Conservation (phyloP, 495 filamentous ascomycete genomes). For the Podospora sp. region DNA sequence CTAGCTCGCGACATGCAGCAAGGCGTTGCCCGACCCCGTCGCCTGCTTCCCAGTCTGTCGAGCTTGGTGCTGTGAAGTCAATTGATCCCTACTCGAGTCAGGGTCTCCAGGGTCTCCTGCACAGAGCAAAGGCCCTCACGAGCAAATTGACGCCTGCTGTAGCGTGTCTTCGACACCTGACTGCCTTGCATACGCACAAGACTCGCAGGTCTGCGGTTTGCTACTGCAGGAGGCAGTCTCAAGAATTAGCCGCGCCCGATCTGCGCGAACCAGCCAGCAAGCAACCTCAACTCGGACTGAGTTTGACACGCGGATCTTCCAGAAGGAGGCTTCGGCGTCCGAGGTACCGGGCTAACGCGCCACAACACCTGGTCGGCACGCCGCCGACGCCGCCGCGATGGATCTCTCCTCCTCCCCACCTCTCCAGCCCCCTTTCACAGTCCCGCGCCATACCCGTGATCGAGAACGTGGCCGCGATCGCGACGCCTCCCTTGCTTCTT, state of each 20-base stretch:
- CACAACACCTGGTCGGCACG: conserved; percentile 26
- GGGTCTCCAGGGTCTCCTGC: background rate
- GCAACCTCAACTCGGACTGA: conserved; percentile 1
- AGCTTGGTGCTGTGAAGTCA: background rate
- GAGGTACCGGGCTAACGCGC: conserved; percentile 28
- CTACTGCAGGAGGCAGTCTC: conserved; percentile 31
- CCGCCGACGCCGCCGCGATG: conserved; percentile 33
- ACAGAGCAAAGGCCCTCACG: background rate
- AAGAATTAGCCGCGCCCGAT: conserved; percentile 30
- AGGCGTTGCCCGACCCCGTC: background rate
- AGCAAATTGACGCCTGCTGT: background rate
- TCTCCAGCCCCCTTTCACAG: conserved; percentile 34
- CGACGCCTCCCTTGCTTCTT: conserved; percentile 12
- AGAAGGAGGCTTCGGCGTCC: conserved; percentile 9
- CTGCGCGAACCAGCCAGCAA: conserved; percentile 12
- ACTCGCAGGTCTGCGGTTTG: conserved; percentile 21
- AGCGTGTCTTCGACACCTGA: conserved; percentile 17
- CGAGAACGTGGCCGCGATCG: conserved; percentile 30
- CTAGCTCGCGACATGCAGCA: conserved; percentile 12
- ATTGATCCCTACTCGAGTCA: conserved; percentile 9
- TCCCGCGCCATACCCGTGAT: conserved; percentile 38
- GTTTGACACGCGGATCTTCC: conserved; percentile 23
- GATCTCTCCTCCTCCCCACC: conserved; percentile 28
- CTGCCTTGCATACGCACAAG: conserved; percentile 22
- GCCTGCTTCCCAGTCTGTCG: conserved; percentile 18